Base-by-base conservation (phyloP, 208 protist genomes). In the Tritrichomonas musculus region DNA sequence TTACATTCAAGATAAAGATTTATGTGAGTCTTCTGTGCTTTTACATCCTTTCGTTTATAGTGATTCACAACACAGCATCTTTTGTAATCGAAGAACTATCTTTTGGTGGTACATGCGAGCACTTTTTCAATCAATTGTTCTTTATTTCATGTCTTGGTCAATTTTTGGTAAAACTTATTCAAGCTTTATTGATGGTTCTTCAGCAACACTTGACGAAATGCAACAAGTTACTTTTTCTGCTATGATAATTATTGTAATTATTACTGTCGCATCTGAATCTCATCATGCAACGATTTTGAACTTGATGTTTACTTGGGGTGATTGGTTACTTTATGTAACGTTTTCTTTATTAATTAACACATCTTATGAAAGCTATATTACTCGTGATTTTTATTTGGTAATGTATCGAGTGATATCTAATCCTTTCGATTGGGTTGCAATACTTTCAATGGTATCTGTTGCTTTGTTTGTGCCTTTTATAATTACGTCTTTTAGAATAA, bases 31-130 rank as follows among this genome's bases (percentile, higher is more conserved):
- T 0, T 53, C 73, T 27, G n/a, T 84, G 3, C 53, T 53, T 44
- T 84, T 84, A 44, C 73, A 84, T 84, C 73, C 73, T n/a, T 84
- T 55, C n/a, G 5, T 84, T 53, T 84, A 84, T 44, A 84, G 4
- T 11, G 73, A 84, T n/a, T 53, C 73, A 49, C 2, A n/a, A 33
- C 11, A 33, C 8, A 84, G 73, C 3, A 2, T 25, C 8, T 84
- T 84, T 53, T 47, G 8, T 9, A 84, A 84, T n/a, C 14, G 0
- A 33, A 49, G 73, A 53, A 84, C 73, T 33, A 8, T 84, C 20
- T 84, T 84, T n/a, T 84, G 41, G 36, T 84, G 73, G 73, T n/a
- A 53, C 4, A 53, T 84, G 13, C 27, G 73, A 14, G 27, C 41
- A 9, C 27, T 84, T 55, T 84, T 53, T 53, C 73, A 84, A 44